A percentile compares a stretch with the other conserved stretches of the same genome.
Evolutionary conservation across 176 grass and related monocot genomes (phyloP).

Genomic region (Hsuehochloa calcarea): DNA sequence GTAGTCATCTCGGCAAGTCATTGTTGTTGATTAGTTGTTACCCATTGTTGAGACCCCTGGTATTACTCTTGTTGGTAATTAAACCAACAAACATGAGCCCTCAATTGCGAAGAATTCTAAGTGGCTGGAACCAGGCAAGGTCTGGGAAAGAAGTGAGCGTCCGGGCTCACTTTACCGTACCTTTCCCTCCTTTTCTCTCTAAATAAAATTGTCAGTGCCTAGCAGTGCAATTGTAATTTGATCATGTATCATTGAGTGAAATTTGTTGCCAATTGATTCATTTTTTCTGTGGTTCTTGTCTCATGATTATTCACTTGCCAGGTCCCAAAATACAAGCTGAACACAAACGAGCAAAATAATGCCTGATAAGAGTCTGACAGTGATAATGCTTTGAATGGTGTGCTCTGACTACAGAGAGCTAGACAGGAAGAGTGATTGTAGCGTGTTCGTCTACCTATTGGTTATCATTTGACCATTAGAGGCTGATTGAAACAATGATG

Average conservation of each 20-base stretch:
- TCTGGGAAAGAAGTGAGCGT: slow-evolving; percentile 2
- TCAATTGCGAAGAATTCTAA: slow-evolving; percentile 11
- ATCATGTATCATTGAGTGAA: slow-evolving; percentile 23
- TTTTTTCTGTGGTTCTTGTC: background rate
- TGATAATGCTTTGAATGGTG: too few relatives aligned
- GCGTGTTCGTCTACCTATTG: too few relatives aligned
- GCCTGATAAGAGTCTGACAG: background rate
- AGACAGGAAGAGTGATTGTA: too few relatives aligned
- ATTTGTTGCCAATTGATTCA: background rate
- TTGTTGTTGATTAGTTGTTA: slow-evolving; percentile 24
- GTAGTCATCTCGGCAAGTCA: slow-evolving; percentile 31
- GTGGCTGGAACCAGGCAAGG: slow-evolving; percentile 1
- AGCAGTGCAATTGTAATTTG: background rate
- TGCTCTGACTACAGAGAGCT: too few relatives aligned
- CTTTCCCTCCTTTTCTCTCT: slow-evolving; percentile 8
- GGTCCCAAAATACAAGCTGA: background rate
- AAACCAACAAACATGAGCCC: slow-evolving; percentile 41
- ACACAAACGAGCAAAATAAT: background rate
- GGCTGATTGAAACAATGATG: too few relatives aligned
- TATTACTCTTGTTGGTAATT: slow-evolving; percentile 56
- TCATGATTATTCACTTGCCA: background rate
- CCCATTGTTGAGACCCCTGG: background rate
- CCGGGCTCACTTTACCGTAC: background rate
- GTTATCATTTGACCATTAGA: too few relatives aligned
- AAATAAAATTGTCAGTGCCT: slow-evolving; percentile 27